Percentiles rank a stretch among this genome's conserved stretches.
Evolutionary conservation across 371 early-diverging fungal species (phyloP).

Genomic region (Lichtheimia ramosa): DNA sequence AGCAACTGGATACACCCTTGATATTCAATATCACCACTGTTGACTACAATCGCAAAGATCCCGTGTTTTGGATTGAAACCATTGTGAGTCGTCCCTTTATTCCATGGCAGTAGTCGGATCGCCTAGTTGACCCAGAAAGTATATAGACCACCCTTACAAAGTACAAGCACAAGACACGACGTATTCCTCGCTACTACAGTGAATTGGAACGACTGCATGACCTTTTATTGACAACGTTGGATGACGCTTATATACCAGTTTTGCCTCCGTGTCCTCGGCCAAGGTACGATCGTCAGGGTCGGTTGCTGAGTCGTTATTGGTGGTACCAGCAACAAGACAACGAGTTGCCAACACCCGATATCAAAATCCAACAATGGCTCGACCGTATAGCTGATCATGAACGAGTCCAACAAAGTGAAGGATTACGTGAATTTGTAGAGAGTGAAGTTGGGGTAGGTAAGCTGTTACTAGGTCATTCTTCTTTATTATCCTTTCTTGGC

Average conservation of each 20-base stretch:
- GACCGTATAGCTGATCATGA: slow-evolving; percentile 35
- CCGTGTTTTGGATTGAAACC: slow-evolving; percentile 51
- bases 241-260: slow-evolving; percentile 39
- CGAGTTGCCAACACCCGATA: slow-evolving; percentile 11
- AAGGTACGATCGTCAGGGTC: slow-evolving; percentile 31
- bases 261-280: slow-evolving; percentile 39
- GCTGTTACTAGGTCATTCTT: background rate
- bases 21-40: slow-evolving; percentile 34
- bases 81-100: slow-evolving; percentile 19
- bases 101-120: background rate
- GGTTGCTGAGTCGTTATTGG: slow-evolving; percentile 31
- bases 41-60: slow-evolving; percentile 47
- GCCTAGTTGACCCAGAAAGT: background rate
- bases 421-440: slow-evolving; percentile 46
- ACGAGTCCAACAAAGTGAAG: slow-evolving; percentile 34
- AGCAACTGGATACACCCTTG: background rate
- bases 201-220: slow-evolving; percentile 37
- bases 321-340: slow-evolving; percentile 20
- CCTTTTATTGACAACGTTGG: slow-evolving; percentile 28
- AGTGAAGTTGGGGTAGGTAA: slow-evolving; percentile 48
- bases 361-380: slow-evolving; percentile 37
- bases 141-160: slow-evolving; percentile 36
- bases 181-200: slow-evolving; percentile 44
- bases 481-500: background rate
- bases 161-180: slow-evolving; percentile 40